Evolutionary conservation across 2,329 filamentous ascomycete species (phyloP).

Genomic region (Neofusicoccum ribis): DNA sequence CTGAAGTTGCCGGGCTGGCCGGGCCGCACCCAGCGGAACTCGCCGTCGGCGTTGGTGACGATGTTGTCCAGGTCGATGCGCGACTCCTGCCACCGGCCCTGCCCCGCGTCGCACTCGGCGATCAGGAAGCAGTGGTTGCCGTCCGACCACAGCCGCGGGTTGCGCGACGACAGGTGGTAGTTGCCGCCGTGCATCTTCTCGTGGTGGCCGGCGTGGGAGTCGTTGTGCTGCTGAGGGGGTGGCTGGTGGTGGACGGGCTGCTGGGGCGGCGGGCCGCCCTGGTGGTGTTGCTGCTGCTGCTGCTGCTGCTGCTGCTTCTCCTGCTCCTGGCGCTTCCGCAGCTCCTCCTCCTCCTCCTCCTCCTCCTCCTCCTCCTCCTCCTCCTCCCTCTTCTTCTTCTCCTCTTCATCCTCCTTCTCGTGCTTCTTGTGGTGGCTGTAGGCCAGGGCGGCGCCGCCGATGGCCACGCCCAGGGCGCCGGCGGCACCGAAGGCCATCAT

Average conservation of each 20-base stretch:
- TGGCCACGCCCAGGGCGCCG: background rate
- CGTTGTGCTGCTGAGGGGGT: background rate
- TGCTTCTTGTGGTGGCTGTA: slow-evolving; percentile 8
- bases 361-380: background rate
- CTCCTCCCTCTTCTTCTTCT: slow-evolving; percentile 12
- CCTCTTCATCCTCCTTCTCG: slow-evolving; percentile 12
- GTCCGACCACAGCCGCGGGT: background rate
- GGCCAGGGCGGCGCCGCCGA: slow-evolving; percentile 3
- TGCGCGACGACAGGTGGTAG: slow-evolving; percentile 3
- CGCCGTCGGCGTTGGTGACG: slow-evolving; percentile 5
- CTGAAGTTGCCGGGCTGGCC: slow-evolving; percentile 9
- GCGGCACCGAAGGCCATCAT: slow-evolving; percentile 6
- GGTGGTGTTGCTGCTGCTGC: slow-evolving; percentile 2
- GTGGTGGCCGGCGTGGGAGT: background rate
- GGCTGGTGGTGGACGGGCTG: background rate
- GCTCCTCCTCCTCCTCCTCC: slow-evolving; percentile 9
- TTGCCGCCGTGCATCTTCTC: slow-evolving; percentile 15
- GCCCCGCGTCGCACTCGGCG: slow-evolving; percentile 9
- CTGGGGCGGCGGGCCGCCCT: background rate
- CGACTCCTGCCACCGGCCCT: background rate
- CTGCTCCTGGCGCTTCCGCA: background rate
- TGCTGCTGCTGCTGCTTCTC: background rate
- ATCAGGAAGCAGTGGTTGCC: slow-evolving; percentile 11
- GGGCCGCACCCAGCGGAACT: slow-evolving; percentile 2
- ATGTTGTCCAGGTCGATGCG: slow-evolving; percentile 5